Conservation (phyloP, 2,329 filamentous ascomycete genomes). For the Xylaria sp. region DNA sequence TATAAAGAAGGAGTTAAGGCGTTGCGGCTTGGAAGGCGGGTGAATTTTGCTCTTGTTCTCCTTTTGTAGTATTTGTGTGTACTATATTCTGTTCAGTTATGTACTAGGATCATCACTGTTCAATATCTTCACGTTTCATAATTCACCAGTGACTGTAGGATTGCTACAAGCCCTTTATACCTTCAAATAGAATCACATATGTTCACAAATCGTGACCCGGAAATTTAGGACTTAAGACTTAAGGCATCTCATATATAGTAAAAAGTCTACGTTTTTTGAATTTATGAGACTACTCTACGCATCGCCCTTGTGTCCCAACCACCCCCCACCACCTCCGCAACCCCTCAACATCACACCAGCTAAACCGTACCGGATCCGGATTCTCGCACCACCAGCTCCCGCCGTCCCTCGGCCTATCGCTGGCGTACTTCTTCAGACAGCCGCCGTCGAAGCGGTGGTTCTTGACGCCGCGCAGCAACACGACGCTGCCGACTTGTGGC, state of each 20-base stretch:
- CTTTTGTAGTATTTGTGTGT: not conserved
- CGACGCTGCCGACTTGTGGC: constrained; percentile 60
- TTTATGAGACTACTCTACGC: not conserved
- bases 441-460: constrained; percentile 66
- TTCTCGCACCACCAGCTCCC: constrained; percentile 64
- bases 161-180: not conserved
- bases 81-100: not conserved
- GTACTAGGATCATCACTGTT: too few relatives aligned
- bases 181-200: not conserved
- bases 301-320: not conserved
- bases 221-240: not conserved
- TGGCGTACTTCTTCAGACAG: constrained; percentile 57
- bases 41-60: too few relatives aligned
- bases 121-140: not conserved
- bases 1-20: not conserved
- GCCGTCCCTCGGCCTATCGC: constrained; percentile 48
- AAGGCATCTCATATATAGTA: not conserved
- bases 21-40: too few relatives aligned
- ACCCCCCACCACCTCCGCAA: constrained; percentile 34
- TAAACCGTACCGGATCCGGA: constrained; percentile 58
- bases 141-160: not conserved
- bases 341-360: constrained; percentile 60
- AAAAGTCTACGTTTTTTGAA: not conserved
- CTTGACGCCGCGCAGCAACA: constrained; percentile 66
- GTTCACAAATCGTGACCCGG: not conserved